These are phyloP conservation scores for Lindgomyces ingoldianus DNA, from an alignment of 495 filamentous ascomycete species.

Conservation along the genomic window DNA sequence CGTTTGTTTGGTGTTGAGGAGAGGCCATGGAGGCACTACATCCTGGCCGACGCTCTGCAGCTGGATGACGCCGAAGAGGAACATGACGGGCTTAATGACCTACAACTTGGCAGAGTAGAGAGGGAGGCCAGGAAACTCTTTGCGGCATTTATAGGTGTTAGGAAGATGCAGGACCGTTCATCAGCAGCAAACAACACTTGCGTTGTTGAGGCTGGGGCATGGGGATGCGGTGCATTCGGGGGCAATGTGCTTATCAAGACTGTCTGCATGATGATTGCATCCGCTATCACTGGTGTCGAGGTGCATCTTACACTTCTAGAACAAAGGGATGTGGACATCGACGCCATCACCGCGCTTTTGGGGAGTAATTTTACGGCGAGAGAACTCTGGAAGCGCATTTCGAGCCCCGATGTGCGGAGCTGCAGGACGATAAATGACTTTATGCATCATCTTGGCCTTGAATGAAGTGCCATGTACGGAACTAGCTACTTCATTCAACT, in stretches of 20 bases:
- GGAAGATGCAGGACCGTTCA: neutral
- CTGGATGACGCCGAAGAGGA: constrained; percentile 20
- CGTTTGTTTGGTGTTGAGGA: neutral
- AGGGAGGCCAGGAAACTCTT: constrained; percentile 30
- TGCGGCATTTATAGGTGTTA: constrained; percentile 23
- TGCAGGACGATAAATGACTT: neutral
- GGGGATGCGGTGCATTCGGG: constrained; percentile 33
- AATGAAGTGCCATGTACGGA: neutral
- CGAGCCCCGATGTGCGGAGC: neutral
- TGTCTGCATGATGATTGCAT: constrained; percentile 31
- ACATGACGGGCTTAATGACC: constrained; percentile 10
- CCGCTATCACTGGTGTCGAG: constrained; percentile 18
- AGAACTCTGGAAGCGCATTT: neutral
- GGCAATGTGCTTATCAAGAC: constrained; percentile 28
- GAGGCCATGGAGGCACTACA: constrained; percentile 26
- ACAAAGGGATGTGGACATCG: neutral
- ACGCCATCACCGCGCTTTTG: neutral
- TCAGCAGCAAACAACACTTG: neutral
- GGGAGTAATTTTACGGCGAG: neutral
- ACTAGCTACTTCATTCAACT: neutral
- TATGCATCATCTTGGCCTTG: neutral
- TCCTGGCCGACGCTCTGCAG: constrained; percentile 28
- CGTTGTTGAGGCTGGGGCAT: constrained; percentile 24
- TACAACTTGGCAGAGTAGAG: constrained; percentile 15
- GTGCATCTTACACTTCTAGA: constrained; percentile 17